Evolutionary conservation across 495 filamentous ascomycete species (phyloP).

Genomic region (Lichina pygmaea): DNA sequence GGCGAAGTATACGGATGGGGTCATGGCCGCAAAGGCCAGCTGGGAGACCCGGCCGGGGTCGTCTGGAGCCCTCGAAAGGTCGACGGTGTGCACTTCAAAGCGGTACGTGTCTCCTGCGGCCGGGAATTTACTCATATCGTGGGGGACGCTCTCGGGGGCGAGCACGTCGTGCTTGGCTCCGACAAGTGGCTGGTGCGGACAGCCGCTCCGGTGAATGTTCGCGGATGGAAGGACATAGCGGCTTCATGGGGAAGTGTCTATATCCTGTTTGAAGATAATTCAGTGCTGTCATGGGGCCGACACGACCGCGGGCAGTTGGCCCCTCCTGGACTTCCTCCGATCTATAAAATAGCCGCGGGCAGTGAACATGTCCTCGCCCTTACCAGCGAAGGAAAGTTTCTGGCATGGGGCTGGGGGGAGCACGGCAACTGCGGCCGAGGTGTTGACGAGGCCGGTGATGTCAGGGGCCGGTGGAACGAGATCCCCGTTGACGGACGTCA

Average conservation of each 20-base stretch:
- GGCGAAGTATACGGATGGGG: conserved; percentile 80
- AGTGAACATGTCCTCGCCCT: conserved; percentile 67
- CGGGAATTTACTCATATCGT: conserved; percentile 56
- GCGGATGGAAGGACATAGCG: conserved; percentile 28
- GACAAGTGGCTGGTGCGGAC: conserved; percentile 39
- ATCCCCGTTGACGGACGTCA: conserved; percentile 16
- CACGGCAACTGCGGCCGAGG: conserved; percentile 81
- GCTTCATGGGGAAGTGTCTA: conserved; percentile 69
- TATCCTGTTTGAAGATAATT: conserved; percentile 28
- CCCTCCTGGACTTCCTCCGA: conserved; percentile 22
- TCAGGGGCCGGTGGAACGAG: conserved; percentile 33
- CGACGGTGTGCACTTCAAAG: conserved; percentile 22
- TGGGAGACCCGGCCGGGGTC: conserved; percentile 25
- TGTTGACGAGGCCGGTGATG: conserved; percentile 29
- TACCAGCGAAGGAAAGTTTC: conserved; percentile 26
- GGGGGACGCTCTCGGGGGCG: conserved; percentile 21
- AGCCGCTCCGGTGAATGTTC: conserved; percentile 9
- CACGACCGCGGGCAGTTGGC: conserved; percentile 62
- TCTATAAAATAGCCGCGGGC: conserved; percentile 39
- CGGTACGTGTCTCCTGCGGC: conserved; percentile 40
- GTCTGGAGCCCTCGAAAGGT: conserved; percentile 33
- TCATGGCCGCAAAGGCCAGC: conserved; percentile 53
- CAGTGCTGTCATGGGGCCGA: conserved; percentile 40
- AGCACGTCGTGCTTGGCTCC: conserved; percentile 34
- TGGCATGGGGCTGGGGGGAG: conserved; percentile 87